Conservation (phyloP, 2,329 filamentous ascomycete genomes). For the Sphaerulina musiva region DNA sequence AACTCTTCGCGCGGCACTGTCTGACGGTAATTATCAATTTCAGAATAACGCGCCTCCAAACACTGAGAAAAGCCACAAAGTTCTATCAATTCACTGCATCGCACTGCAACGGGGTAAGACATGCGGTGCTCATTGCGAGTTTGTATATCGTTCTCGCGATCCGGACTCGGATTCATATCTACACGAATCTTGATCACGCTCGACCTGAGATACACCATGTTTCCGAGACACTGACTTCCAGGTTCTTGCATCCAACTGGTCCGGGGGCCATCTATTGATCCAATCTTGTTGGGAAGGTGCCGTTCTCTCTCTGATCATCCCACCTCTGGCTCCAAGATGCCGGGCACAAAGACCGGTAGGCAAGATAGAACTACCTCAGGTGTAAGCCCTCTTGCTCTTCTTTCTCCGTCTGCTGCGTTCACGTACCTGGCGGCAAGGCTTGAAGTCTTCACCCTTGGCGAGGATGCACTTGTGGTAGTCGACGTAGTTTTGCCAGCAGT, state of each 20-base stretch:
- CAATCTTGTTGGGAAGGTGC: slow-evolving; percentile 50
- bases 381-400: slow-evolving; percentile 1
- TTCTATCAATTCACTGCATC: background rate
- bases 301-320: slow-evolving; percentile 81
- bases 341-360: slow-evolving; percentile 96
- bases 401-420: background rate
- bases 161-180: slow-evolving; percentile 11
- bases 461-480: slow-evolving; percentile 99
- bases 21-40: too few relatives aligned
- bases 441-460: slow-evolving; percentile 98
- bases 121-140: background rate
- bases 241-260: background rate
- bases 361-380: slow-evolving; percentile 72
- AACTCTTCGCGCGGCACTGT: too few relatives aligned
- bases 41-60: background rate
- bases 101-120: background rate
- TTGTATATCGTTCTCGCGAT: slow-evolving; percentile 3
- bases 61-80: background rate
- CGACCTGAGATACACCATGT: background rate
- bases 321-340: slow-evolving; percentile 88
- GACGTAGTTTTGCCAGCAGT: slow-evolving; percentile 99
- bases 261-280: slow-evolving; percentile 37
- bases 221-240: background rate
- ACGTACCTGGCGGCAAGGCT: slow-evolving; percentile 87
- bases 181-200: slow-evolving; percentile 14